A percentile compares a stretch with the other conserved stretches of the same genome.
These are phyloP conservation scores for Anthoceros angustus DNA, from an alignment of 225 moss, liverwort and hornwort genomes.

Conservation along the genomic window DNA sequence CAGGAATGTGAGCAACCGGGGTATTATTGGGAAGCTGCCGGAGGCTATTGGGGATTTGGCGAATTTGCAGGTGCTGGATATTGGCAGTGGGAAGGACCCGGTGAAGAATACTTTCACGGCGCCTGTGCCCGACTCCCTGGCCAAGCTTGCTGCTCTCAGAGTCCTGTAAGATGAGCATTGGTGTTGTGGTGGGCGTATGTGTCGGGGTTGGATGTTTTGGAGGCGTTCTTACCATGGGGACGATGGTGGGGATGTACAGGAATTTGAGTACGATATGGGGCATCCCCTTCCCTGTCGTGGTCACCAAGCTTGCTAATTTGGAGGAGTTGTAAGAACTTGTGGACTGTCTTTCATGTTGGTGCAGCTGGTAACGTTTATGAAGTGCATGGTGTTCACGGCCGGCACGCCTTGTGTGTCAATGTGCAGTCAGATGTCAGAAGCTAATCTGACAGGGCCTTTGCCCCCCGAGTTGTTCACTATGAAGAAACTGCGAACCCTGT, in stretches of 20 bases:
- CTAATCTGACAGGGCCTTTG: slow-evolving; percentile 6
- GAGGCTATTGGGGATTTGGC: slow-evolving; percentile 13
- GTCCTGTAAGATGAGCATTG: slow-evolving; percentile 8
- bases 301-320: slow-evolving; percentile 8
- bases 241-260: slow-evolving; percentile 5
- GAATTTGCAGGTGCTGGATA: slow-evolving; percentile 14
- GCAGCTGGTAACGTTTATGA: no score
- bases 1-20: slow-evolving; percentile 18
- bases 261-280: slow-evolving; percentile 16
- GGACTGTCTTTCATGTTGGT: no score
- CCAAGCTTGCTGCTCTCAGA: background rate
- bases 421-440: slow-evolving; percentile 12
- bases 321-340: slow-evolving; percentile 13
- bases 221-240: background rate
- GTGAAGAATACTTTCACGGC: slow-evolving; percentile 8
- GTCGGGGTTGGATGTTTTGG: background rate
- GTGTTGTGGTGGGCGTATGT: background rate
- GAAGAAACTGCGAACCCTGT: slow-evolving; percentile 11
- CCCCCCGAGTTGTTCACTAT: slow-evolving; percentile 14
- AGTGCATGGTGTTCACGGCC: background rate
- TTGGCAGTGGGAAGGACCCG: slow-evolving; percentile 8
- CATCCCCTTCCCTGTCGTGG: slow-evolving; percentile 10
- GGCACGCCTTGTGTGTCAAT: background rate
- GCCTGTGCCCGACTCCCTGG: slow-evolving; percentile 12
- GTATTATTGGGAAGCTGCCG: slow-evolving; percentile 12